Base-by-base conservation (phyloP, 257 asterid species). In the Fraxinus pennsylvanica region DNA sequence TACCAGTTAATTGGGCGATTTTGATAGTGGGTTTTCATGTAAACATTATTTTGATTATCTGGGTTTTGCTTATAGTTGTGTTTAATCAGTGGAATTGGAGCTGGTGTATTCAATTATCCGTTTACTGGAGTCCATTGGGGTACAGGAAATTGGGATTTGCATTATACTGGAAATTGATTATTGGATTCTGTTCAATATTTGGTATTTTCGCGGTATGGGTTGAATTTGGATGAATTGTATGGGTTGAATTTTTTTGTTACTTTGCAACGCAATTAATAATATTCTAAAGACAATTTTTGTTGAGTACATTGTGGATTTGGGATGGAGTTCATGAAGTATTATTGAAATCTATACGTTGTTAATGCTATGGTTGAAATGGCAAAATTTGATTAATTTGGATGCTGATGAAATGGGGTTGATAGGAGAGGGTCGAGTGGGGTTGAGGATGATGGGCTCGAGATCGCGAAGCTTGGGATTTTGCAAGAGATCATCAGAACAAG, bases 341-440 rank as follows among this genome's bases (percentile, higher is more conserved):
- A 19, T 82, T 82, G 77, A 73, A 76, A 80, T 67, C 2, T 15
- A 39, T 68, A 65, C 54, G 32, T 77, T 70, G 73, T 25, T 6
- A 43, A 61, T 77, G 63, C 12, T 80, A 35, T 74, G 73, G 13
- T 65, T 65, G 87, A 67, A 79, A 78, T 74, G 80, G 81, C 73
- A 79, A 77, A 61, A 30, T 54, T 50, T 76, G 43, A 32, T 72
- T 54, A 70, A 25, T 77, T 80, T 73, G 75, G 78, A 15, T 80
- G 78, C 68, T 73, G 74, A 39, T 77, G 70, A 68, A 47, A 72
- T 86, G 89, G 82, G n/a, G n/a, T n/a, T n/a, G n/a, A n/a, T n/a
- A n/a, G n/a, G n/a, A n/a, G n/a, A n/a, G n/a, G n/a, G n/a, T n/a
- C n/a, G n/a, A n/a, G n/a, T n/a, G n/a, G n/a, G n/a, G n/a, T n/a